Evolutionary conservation across 441 rosid genomes (phyloP), one percentile per base, ranked within the genome.

Genomic region (Croton setiger): DNA sequence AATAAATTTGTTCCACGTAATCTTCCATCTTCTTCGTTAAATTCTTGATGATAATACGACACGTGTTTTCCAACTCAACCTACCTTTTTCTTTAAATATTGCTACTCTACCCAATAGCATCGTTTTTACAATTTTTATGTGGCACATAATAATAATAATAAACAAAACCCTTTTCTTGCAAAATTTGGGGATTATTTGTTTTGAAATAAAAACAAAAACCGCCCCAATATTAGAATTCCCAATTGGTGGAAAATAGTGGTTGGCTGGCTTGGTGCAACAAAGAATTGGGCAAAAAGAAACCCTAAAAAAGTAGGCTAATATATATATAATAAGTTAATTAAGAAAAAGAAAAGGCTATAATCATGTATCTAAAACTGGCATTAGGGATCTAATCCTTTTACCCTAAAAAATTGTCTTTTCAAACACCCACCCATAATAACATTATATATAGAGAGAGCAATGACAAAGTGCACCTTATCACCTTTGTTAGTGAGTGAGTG

Each of bases 231-330:
- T 73, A 15, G 9, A 52, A 60, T 17, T 17, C 49, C 39, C 48
- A 23, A 75, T 78, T 52, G 75, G 76, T 53, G 60, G 59, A 72
- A 48, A 14, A 45, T 63, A 60, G 75, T 72, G 79, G 81, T 54
- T 33, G 51, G 71, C 45, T 33, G 51, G 71, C 45, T 67, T 69
- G 20, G 58, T 27, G 64, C 70, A n/a, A n/a, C n/a, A n/a, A n/a
- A n/a, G n/a, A 59, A 17, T 37, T 69, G 9, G 63, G 36, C 55
- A 36, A 64, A 58, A 60, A 59, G 33, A 59, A 47, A 53, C 68
- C 36, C 52, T 60, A 55, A 17, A 12, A 9, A 7, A 39, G 15
- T 60, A n/a, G n/a, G n/a, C n/a, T n/a, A n/a, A n/a, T n/a, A n/a
- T n/a, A n/a, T n/a, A n/a, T n/a, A n/a, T n/a, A n/a, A n/a, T n/a